Evolutionary conservation across 1,284 basidiomycete species (phyloP).

Genomic region (Ganoderma lucidum): DNA sequence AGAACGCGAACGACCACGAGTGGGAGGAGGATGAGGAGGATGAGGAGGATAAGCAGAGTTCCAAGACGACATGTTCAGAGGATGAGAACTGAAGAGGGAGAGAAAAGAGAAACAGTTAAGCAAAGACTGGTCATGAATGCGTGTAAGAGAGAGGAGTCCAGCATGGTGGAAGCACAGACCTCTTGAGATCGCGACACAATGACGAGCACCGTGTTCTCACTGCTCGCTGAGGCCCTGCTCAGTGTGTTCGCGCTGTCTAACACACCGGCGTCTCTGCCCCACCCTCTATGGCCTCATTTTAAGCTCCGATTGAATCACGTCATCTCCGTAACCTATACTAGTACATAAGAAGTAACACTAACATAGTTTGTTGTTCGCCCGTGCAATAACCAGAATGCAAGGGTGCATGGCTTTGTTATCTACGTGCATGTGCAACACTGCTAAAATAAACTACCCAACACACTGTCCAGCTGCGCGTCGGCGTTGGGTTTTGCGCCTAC

Average conservation of each 20-base stretch:
- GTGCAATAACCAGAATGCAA: not conserved
- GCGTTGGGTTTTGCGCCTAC: slow-evolving; percentile 33
- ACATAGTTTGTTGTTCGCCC: not conserved
- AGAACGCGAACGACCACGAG: slow-evolving; percentile 78
- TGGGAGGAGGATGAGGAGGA: slow-evolving; percentile 49
- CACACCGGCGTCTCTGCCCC: slow-evolving; percentile 33
- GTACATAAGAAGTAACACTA: too few species aligned
- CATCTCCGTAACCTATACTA: not conserved
- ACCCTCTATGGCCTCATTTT: slow-evolving; percentile 40
- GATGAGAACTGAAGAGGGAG: slow-evolving; percentile 67
- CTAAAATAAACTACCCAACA: slow-evolving; percentile 66
- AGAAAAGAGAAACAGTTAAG: slow-evolving; percentile 69
- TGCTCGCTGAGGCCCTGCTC: slow-evolving; percentile 51
- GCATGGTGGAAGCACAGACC: slow-evolving; percentile 90
- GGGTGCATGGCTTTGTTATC: not conserved
- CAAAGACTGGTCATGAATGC: slow-evolving; percentile 66
- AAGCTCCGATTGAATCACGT: slow-evolving; percentile 54
- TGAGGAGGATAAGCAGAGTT: slow-evolving; percentile 62
- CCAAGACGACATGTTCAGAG: slow-evolving; percentile 66
- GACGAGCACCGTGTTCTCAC: slow-evolving; percentile 63
- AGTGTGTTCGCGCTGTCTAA: slow-evolving; percentile 76
- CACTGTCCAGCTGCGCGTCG: slow-evolving; percentile 50
- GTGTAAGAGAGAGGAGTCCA: slow-evolving; percentile 67
- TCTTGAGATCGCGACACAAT: slow-evolving; percentile 68
- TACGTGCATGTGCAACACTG: not conserved